Evolutionary conservation across 352 stramenopile genomes (phyloP).

Genomic region (Pythium oligandrum): DNA sequence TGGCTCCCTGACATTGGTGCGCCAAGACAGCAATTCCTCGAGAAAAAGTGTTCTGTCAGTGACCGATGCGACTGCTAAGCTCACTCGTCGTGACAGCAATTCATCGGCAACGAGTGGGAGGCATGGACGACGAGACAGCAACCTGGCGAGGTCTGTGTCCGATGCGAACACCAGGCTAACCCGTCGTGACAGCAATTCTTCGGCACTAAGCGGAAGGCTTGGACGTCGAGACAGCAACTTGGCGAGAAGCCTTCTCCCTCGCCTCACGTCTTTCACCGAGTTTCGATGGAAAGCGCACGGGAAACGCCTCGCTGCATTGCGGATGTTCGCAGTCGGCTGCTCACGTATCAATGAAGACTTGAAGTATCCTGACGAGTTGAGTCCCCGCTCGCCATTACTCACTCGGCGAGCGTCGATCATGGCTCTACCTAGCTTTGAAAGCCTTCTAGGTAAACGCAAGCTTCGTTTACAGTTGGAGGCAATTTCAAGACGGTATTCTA

Average conservation of each 20-base stretch:
- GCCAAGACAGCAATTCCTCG: too few relatives aligned
- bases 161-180: too few relatives aligned
- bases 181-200: too few relatives aligned
- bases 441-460: conserved; percentile 1
- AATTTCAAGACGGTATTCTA: neutral
- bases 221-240: too few relatives aligned
- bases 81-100: conserved; percentile 7
- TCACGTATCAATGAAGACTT: conserved; percentile 6
- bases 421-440: neutral
- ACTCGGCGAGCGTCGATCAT: conserved; percentile 8
- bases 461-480: neutral
- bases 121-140: too few relatives aligned
- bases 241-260: too few relatives aligned
- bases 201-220: too few relatives aligned
- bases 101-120: conserved; percentile 3
- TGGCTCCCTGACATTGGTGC: too few relatives aligned
- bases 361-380: neutral
- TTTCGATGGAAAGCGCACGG: conserved; percentile 14
- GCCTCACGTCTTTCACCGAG: conserved; percentile 1
- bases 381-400: neutral
- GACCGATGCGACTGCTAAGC: conserved; percentile 5
- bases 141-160: too few relatives aligned
- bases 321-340: conserved; percentile 14
- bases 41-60: too few relatives aligned
- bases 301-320: conserved; percentile 18